Base-by-base conservation (phyloP, 345 rosid species). In the Ceriops decandra region DNA sequence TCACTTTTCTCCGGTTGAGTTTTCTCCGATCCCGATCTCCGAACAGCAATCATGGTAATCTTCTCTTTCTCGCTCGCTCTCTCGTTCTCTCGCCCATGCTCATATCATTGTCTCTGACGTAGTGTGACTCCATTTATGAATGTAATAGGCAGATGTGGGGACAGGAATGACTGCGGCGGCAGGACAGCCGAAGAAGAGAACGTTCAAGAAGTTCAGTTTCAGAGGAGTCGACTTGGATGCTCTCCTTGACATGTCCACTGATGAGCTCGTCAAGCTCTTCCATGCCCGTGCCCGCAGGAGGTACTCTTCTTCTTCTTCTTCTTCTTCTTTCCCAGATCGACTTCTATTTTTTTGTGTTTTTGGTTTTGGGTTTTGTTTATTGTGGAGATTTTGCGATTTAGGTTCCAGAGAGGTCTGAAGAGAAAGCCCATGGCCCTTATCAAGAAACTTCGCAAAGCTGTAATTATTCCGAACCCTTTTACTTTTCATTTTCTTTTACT, bases 401-500 rank as follows among this genome's bases (percentile, higher is more conserved):
- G 98, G 92, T 93, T 93, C 80, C 86, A 88, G 78, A 89, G 97
- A 68, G 98, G 97, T 76, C 75, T 93, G 70, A 67, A 77, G 74
- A 73, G 81, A 54, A 77, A 77, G 74, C 81, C 81, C 32, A 77
- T 73, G 77, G 77, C 81, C 53, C 60, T 77, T 31, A 65, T 77
- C 58, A 77, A 77, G 81, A 77, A 77, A 68, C 74, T 77, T 28
- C 74, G 77, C 68, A 77, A 65, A 58, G 81, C 77, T 73, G 77
- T 77, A 73, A 63, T 13, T 2, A 19, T 57, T 61, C 17, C 31
- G 7, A 5, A 2, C 19, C 27, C 28, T 57, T 28, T 11, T 28
- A 59, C 28, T 52, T 0, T 53, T 32, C 3, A 1, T 30, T 5
- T 16, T 1, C 6, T 16, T 15, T 1, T 35, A 19, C 13, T 52